These are phyloP conservation scores for Microstegium vimineum DNA, from an alignment of 176 grass and related monocot genomes.

Conservation along the genomic window DNA sequence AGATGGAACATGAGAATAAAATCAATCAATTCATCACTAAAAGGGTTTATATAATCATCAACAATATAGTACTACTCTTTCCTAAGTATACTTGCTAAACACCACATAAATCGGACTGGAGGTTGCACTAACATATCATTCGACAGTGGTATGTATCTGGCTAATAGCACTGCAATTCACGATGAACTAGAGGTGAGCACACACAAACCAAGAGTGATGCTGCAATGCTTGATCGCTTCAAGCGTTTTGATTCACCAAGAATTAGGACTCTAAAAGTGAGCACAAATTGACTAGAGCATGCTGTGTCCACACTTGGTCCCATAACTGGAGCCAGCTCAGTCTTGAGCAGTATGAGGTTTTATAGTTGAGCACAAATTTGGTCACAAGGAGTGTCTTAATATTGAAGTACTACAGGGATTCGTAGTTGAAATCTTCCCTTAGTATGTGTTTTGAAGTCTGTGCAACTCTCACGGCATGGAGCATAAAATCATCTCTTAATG, in stretches of 20 bases:
- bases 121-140: neutral
- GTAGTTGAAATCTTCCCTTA: neutral
- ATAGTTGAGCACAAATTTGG: neutral
- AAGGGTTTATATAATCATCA: neutral
- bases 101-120: neutral
- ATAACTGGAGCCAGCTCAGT: neutral
- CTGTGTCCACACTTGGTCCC: neutral
- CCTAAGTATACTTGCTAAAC: neutral
- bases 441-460: neutral
- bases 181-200: neutral
- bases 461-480: neutral
- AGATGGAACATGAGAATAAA: neutral
- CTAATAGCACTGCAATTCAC: neutral
- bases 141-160: neutral
- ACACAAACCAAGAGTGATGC: neutral
- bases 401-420: neutral
- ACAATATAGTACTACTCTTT: neutral
- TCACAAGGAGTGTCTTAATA: neutral
- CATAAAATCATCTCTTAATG: neutral
- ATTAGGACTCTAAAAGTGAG: neutral
- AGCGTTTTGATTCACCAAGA: neutral
- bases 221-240: neutral
- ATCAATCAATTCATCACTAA: neutral
- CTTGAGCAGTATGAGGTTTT: neutral
- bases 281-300: neutral